Evolutionary conservation across 2,329 filamentous ascomycete genomes (phyloP).

Genomic region (Botryotinia narcissicola): DNA sequence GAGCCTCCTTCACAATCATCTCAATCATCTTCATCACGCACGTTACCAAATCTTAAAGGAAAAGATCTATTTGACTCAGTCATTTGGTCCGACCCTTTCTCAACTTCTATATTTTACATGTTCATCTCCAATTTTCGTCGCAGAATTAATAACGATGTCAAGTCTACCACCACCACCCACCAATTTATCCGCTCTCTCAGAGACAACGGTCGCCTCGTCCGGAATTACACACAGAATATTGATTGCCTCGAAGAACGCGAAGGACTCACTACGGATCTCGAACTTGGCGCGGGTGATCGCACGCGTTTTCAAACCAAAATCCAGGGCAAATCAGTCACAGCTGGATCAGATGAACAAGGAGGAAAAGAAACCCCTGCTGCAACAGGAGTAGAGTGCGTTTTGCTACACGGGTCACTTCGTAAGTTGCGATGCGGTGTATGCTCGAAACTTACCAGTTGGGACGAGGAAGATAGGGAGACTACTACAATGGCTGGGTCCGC

Average conservation of each 20-base stretch:
- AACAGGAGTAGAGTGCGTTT: slow-evolving; percentile 52
- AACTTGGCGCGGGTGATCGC: slow-evolving; percentile 59
- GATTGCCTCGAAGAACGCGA: slow-evolving; percentile 71
- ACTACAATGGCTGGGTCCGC: slow-evolving; percentile 58
- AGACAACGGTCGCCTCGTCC: slow-evolving; percentile 64
- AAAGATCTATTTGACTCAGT: slow-evolving; percentile 69
- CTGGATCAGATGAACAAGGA: slow-evolving; percentile 35
- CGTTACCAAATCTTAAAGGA: slow-evolving; percentile 63
- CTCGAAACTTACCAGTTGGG: slow-evolving; percentile 57
- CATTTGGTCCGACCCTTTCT: slow-evolving; percentile 65
- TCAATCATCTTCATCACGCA: slow-evolving; percentile 25
- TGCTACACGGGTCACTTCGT: slow-evolving; percentile 67
- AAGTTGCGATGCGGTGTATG: slow-evolving; percentile 63
- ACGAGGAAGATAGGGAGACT: slow-evolving; percentile 48
- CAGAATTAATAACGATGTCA: slow-evolving; percentile 57
- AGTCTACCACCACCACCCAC: slow-evolving; percentile 61
- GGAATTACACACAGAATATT: slow-evolving; percentile 75
- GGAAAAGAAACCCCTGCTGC: slow-evolving; percentile 28
- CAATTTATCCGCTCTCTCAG: slow-evolving; percentile 66
- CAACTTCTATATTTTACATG: slow-evolving; percentile 69
- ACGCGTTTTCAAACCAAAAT: slow-evolving; percentile 54
- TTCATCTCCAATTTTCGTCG: slow-evolving; percentile 67
- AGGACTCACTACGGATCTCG: slow-evolving; percentile 61
- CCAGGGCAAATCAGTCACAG: slow-evolving; percentile 40
- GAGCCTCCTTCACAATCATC: slow-evolving; percentile 29